Conservation (phyloP, 768 basidiomycete genomes). For the Paxillus rubicundulus region DNA sequence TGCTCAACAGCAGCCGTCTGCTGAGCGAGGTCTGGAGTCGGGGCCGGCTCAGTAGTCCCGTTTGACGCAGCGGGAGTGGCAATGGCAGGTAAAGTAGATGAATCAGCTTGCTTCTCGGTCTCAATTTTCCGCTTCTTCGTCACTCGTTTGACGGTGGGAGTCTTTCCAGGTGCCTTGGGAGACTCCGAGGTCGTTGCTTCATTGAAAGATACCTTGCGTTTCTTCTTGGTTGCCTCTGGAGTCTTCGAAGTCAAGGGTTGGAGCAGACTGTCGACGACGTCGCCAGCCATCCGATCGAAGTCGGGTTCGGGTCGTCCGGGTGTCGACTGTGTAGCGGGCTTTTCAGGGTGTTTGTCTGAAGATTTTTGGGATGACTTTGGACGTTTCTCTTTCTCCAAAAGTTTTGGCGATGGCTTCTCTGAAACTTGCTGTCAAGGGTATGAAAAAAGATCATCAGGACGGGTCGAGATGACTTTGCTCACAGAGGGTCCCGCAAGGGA, state of each 20-base stretch:
- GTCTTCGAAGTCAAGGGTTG: not conserved
- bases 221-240: constrained; percentile 17
- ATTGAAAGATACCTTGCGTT: constrained; percentile 24
- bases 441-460: not conserved
- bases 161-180: not conserved
- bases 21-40: not conserved
- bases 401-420: not conserved
- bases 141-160: not conserved
- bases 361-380: not conserved
- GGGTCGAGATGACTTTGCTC: not conserved
- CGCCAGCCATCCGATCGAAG: not conserved
- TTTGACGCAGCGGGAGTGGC: not conserved
- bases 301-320: not conserved
- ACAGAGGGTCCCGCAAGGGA: constrained; percentile 6
- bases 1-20: constrained; percentile 1
- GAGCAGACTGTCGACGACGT: not conserved
- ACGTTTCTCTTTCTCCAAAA: not conserved
- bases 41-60: not conserved
- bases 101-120: not conserved
- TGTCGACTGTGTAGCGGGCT: not conserved
- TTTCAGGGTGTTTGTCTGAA: not conserved
- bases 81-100: not conserved
- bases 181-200: not conserved
- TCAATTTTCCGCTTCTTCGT: constrained; percentile 10
- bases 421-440: not conserved